Evolutionary conservation across 164 flowering plant species (phyloP).

Genomic region (Litsea cubeba): DNA sequence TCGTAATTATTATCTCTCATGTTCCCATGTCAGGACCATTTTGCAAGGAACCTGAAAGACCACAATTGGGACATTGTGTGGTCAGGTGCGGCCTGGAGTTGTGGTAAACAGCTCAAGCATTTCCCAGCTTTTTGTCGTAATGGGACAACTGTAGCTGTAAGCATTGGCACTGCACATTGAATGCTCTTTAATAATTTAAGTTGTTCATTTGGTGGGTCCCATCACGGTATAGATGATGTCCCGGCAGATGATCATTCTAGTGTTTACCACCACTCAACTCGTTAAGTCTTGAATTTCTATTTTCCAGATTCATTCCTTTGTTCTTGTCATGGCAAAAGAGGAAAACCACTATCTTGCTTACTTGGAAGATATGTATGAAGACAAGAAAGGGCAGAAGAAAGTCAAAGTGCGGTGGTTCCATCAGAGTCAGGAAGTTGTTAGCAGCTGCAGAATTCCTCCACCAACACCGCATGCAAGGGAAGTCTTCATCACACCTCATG

Average conservation of each 20-base stretch:
- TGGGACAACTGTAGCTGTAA: constrained; percentile 70
- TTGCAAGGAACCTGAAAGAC: constrained; percentile 42
- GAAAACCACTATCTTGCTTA: constrained; percentile 78
- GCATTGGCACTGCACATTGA: constrained; percentile 12
- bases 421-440: constrained; percentile 70
- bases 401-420: constrained; percentile 99
- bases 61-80: constrained; percentile 64
- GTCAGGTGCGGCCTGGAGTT: constrained; percentile 87
- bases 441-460: constrained; percentile 27
- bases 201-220: not conserved
- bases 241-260: not conserved
- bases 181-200: not conserved
- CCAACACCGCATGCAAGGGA: constrained; percentile 73
- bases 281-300: not conserved
- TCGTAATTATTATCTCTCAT: not conserved
- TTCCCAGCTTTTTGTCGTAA: constrained; percentile 76
- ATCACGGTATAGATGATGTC: not conserved
- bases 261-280: too few species aligned
- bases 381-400: constrained; percentile 81
- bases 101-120: constrained; percentile 91
- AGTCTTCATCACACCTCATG: constrained; percentile 84
- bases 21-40: constrained; percentile 40
- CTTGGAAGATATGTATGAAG: constrained; percentile 97
- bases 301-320: constrained; percentile 86
- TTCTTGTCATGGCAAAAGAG: constrained; percentile 86